Conservation (phyloP, 2,329 filamentous ascomycete species). For the Sporothrix pallida region DNA sequence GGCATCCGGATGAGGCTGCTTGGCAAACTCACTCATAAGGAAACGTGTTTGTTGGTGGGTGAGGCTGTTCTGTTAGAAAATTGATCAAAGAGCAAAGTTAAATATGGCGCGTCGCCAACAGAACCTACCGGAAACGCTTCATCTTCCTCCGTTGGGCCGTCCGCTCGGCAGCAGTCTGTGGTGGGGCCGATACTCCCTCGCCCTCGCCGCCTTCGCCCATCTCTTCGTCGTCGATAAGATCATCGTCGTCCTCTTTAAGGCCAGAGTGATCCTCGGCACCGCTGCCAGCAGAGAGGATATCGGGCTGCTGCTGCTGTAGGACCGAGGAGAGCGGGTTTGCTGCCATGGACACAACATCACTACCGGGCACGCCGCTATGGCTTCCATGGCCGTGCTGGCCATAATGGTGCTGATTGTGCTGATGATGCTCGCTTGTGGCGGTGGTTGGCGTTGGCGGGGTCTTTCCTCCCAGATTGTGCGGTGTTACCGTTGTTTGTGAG, state of each 20-base stretch:
- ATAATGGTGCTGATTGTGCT: conserved; percentile 45
- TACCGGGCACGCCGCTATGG: background rate
- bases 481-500: conserved; percentile 48
- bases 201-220: conserved; percentile 56
- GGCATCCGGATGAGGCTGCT: conserved; percentile 92
- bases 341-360: conserved; percentile 11
- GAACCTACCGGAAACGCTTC: conserved; percentile 75
- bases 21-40: conserved; percentile 94
- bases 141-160: conserved; percentile 66
- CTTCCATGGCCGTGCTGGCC: conserved; percentile 17
- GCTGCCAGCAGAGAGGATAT: conserved; percentile 37
- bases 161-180: conserved; percentile 62
- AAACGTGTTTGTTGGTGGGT: conserved; percentile 98
- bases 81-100: conserved; percentile 28
- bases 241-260: conserved; percentile 58
- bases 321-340: conserved; percentile 51
- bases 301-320: conserved; percentile 36
- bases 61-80: conserved; percentile 59
- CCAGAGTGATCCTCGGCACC: conserved; percentile 45
- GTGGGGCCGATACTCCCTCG: conserved; percentile 48
- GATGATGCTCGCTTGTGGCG: conserved; percentile 14
- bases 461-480: conserved; percentile 40
- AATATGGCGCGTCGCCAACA: background rate
- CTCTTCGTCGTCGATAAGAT: conserved; percentile 63
- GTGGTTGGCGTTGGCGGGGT: conserved; percentile 24